These are phyloP conservation scores for Myriosclerotinia scirpicola DNA, from an alignment of 2,329 filamentous ascomycete genomes.

Conservation along the genomic window DNA sequence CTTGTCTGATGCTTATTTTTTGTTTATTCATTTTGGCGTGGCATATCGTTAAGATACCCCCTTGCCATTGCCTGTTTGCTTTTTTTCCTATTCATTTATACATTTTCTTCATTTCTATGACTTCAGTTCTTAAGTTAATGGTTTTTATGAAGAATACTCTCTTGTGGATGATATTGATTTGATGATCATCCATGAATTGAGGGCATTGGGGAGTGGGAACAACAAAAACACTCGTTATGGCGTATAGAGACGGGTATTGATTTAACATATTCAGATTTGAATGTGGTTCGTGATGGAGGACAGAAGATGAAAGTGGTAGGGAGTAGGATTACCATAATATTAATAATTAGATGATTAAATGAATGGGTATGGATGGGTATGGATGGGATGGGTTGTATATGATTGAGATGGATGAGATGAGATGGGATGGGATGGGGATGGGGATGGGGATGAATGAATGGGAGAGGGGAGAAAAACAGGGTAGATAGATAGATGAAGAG, in stretches of 20 bases:
- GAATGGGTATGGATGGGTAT: slow-evolving; percentile 6
- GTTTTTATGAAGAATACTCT: slow-evolving; percentile 4
- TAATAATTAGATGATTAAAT: slow-evolving; percentile 19
- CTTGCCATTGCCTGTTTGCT: slow-evolving; percentile 14
- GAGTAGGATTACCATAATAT: slow-evolving; percentile 14
- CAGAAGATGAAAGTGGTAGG: slow-evolving; percentile 4
- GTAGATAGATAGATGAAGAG: neutral
- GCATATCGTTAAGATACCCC: slow-evolving; percentile 24
- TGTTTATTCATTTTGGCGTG: slow-evolving; percentile 21
- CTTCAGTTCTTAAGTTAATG: neutral
- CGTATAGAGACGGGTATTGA: slow-evolving; percentile 11
- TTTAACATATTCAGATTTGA: neutral
- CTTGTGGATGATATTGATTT: slow-evolving; percentile 9
- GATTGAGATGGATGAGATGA: neutral
- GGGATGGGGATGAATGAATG: neutral
- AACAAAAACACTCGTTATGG: slow-evolving; percentile 18
- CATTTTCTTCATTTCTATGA: slow-evolving; percentile 4
- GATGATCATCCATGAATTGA: slow-evolving; percentile 10
- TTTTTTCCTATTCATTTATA: slow-evolving; percentile 1
- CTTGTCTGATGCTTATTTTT: slow-evolving; percentile 16
- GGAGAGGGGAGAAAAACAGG: neutral
- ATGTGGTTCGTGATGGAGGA: neutral
- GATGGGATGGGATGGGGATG: no score
- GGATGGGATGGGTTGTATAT: neutral
- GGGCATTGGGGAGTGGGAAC: slow-evolving; percentile 5